Conservation (phyloP, 179 eudicot genomes). For the Patellifolia procumbens region DNA sequence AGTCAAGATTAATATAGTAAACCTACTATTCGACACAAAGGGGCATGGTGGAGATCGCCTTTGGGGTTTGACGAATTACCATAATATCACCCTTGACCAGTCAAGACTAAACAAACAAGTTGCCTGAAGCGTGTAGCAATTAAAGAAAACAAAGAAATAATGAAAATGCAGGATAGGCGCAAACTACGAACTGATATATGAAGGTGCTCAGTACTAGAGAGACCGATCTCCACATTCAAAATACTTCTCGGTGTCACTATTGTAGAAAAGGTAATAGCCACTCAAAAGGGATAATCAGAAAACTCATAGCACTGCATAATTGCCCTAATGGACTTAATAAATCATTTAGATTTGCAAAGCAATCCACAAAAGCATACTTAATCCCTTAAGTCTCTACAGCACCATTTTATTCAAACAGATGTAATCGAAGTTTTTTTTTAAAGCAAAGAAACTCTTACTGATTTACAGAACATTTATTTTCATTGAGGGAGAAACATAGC, state of each 20-base stretch:
- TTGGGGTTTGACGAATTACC: neutral
- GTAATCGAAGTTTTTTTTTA: too few species aligned
- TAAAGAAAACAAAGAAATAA: neutral
- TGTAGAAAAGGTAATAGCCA: neutral
- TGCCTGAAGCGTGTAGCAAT: neutral
- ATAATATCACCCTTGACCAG: neutral
- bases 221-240: neutral
- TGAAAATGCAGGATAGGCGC: neutral
- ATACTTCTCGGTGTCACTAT: neutral
- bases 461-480: neutral
- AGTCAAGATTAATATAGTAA: neutral
- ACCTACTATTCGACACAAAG: neutral
- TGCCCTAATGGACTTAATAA: neutral
- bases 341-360: neutral
- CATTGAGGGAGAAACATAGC: neutral
- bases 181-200: neutral
- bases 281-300: neutral
- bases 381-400: too few species aligned
- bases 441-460: neutral
- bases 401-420: neutral
- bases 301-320: neutral
- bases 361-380: neutral
- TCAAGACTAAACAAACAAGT: neutral
- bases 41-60: neutral
- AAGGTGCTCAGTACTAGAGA: neutral